These are phyloP conservation scores for Polytrichum formosum DNA, from an alignment of 225 moss, liverwort and hornwort species.

Conservation along the genomic window DNA sequence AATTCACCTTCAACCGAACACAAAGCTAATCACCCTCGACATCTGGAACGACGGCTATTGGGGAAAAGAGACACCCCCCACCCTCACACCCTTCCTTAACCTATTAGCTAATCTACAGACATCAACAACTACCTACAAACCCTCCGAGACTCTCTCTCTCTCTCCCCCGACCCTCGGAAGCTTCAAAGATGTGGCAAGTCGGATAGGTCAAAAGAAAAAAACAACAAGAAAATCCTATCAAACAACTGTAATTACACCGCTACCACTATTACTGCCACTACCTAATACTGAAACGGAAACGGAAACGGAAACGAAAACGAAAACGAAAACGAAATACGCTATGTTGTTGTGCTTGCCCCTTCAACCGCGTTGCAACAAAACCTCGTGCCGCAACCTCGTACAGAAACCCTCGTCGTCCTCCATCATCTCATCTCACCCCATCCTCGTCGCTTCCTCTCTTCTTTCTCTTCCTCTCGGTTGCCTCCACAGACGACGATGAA, in stretches of 20 bases:
- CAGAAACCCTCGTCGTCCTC: no score
- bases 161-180: no score
- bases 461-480: no score
- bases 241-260: neutral
- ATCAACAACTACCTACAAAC: neutral
- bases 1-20: neutral
- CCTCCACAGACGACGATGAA: no score
- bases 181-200: neutral
- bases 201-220: neutral
- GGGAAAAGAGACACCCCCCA: neutral
- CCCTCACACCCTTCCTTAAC: neutral
- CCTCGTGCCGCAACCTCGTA: no score
- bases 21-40: neutral
- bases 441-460: no score
- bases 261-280: neutral
- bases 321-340: no score
- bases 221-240: neutral
- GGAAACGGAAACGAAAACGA: no score
- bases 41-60: neutral
- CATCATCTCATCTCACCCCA: no score
- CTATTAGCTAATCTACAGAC: neutral
- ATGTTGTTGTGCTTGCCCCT: no score
- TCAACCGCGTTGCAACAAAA: no score
- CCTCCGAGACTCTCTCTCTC: neutral
- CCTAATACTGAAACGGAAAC: no score